These are phyloP conservation scores for Trichoderma afroharzianum DNA, from an alignment of 2,329 filamentous ascomycete genomes.

Conservation along the genomic window DNA sequence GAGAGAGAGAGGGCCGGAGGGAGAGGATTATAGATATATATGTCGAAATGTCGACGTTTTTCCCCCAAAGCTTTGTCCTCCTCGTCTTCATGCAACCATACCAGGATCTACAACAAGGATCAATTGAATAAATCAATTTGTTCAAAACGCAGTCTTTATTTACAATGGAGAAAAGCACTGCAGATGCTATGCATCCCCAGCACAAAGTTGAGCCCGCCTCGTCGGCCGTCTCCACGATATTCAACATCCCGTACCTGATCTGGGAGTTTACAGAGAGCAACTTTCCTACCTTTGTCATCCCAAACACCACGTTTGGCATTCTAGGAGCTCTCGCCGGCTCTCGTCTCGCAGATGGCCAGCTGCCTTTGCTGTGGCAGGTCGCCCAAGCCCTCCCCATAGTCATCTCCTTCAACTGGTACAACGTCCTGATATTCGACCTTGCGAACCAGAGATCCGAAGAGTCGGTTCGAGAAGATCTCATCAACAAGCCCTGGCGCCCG, in stretches of 20 bases:
- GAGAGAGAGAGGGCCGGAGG: neutral
- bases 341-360: neutral
- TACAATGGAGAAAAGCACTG: neutral
- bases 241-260: neutral
- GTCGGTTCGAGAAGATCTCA: slow-evolving; percentile 32
- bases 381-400: neutral
- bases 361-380: neutral
- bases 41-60: neutral
- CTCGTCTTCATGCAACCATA: neutral
- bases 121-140: neutral
- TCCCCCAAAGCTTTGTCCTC: neutral
- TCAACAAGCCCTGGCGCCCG: slow-evolving; percentile 39
- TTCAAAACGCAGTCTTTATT: neutral
- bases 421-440: slow-evolving; percentile 28
- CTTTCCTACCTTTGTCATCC: neutral
- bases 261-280: neutral
- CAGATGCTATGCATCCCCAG: neutral
- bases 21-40: neutral
- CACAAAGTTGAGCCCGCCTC: neutral
- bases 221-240: neutral
- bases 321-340: neutral
- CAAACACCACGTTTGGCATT: neutral
- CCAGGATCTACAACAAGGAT: neutral
- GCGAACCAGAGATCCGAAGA: slow-evolving; percentile 34
- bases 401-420: slow-evolving; percentile 12